These are phyloP conservation scores for Linum usitatissimum DNA, from an alignment of 345 rosid species.

Conservation along the genomic window DNA sequence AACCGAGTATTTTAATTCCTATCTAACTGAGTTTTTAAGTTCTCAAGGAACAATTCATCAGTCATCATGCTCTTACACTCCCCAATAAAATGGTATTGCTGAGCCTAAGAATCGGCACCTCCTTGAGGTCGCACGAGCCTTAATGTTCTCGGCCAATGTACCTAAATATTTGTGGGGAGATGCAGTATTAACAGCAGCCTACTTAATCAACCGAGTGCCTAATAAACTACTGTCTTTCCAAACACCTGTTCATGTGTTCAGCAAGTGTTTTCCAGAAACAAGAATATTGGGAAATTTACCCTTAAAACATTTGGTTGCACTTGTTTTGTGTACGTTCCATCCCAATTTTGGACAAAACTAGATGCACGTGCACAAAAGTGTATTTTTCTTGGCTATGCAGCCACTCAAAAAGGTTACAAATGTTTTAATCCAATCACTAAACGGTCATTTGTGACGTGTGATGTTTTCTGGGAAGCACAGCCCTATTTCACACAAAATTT, in stretches of 20 bases:
- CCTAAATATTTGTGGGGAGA: slow-evolving; percentile 8
- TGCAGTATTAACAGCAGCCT: background rate
- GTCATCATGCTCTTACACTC: too few relatives aligned
- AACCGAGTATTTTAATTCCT: slow-evolving; percentile 1
- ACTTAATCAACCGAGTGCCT: background rate
- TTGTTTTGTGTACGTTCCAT: too few relatives aligned
- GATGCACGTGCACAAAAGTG: background rate
- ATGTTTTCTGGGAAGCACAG: background rate
- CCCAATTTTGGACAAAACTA: too few relatives aligned
- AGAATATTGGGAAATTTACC: background rate
- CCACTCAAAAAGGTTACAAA: background rate
- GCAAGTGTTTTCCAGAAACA: background rate
- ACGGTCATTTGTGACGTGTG: background rate
- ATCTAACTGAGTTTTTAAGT: background rate
- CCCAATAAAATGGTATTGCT: slow-evolving; percentile 2
- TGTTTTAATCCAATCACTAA: background rate
- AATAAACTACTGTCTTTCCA: background rate
- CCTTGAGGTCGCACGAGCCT: background rate
- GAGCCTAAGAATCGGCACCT: slow-evolving; percentile 2
- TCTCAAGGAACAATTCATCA: background rate
- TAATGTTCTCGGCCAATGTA: background rate
- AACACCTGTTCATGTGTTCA: background rate
- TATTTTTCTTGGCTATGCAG: background rate
- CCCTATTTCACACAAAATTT: background rate
- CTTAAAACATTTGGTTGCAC: background rate